These are phyloP conservation scores for Hypocrella siamensis DNA, from an alignment of 2,329 filamentous ascomycete species.

Conservation along the genomic window DNA sequence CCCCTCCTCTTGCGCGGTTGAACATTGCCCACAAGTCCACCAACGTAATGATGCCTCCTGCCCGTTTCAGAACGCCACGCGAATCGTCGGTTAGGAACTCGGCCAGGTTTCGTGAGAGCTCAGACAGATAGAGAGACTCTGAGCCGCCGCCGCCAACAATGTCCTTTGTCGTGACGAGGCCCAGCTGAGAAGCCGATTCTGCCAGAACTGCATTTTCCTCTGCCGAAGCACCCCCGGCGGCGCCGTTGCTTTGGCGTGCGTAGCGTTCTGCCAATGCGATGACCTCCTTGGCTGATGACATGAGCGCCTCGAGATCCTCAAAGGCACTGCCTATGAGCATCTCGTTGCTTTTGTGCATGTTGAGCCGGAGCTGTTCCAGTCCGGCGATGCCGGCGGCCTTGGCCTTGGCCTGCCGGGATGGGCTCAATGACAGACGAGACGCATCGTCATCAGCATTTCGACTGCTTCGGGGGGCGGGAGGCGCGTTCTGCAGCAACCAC, in stretches of 20 bases:
- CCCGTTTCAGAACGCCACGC: conserved; percentile 58
- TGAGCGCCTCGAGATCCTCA: conserved; percentile 88
- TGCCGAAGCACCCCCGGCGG: conserved; percentile 41
- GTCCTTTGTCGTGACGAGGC: conserved; percentile 86
- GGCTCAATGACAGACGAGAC: conserved; percentile 11
- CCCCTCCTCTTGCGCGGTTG: conserved; percentile 81
- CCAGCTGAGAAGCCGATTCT: conserved; percentile 64
- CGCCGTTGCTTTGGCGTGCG: conserved; percentile 48
- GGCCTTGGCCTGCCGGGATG: conserved; percentile 15
- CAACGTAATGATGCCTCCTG: conserved; percentile 77
- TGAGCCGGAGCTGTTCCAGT: conserved; percentile 70
- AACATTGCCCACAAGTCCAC: conserved; percentile 92
- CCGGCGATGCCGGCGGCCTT: conserved; percentile 82
- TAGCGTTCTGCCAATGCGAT: conserved; percentile 85
- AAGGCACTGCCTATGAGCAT: conserved; percentile 86
- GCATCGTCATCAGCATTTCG: conserved; percentile 19
- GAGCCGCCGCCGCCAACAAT: conserved; percentile 65
- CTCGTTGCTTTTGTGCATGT: conserved; percentile 84
- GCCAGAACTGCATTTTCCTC: conserved; percentile 64
- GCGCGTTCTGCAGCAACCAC: conserved; percentile 84
- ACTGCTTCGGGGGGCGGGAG: conserved; percentile 59
- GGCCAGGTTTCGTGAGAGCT: conserved; percentile 69
- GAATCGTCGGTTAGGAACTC: conserved; percentile 82
- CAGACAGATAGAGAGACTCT: conserved; percentile 78
- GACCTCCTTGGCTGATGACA: conserved; percentile 95